Evolutionary conservation across 2,329 filamentous ascomycete genomes (phyloP).

Genomic region (Epichloe hybrida): DNA sequence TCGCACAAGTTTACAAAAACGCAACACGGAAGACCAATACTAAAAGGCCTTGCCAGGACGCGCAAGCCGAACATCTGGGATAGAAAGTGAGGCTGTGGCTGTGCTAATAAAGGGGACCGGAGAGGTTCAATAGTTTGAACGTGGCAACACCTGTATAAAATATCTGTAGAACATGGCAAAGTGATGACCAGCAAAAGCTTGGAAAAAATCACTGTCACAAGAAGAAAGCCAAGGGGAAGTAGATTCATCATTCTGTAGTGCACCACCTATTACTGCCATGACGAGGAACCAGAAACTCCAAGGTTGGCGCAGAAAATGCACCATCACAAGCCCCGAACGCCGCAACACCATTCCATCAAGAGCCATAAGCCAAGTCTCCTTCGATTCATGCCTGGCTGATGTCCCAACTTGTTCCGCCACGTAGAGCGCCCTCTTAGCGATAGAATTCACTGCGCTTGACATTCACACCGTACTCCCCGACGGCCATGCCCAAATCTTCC

Average conservation of each 20-base stretch:
- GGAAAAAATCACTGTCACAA: not conserved
- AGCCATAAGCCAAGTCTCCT: not conserved
- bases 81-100: constrained; percentile 17
- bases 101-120: constrained; percentile 7
- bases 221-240: not conserved
- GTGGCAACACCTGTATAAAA: not conserved
- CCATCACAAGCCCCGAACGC: not conserved
- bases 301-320: not conserved
- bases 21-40: not conserved
- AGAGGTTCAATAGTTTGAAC: not conserved
- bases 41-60: constrained; percentile 27
- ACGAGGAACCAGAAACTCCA: not conserved
- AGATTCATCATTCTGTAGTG: not conserved
- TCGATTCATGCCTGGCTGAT: not conserved
- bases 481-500: constrained; percentile 97
- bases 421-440: constrained; percentile 33
- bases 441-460: constrained; percentile 98
- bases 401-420: not conserved
- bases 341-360: not conserved
- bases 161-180: not conserved
- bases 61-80: constrained; percentile 45
- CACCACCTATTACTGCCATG: not conserved
- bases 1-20: too few relatives aligned
- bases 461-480: constrained; percentile 94
- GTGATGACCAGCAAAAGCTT: not conserved